Percentiles rank a stretch among this genome's conserved stretches.
These are phyloP conservation scores for Aspergillus japonicus DNA, from an alignment of 2,329 filamentous ascomycete species.

Conservation along the genomic window DNA sequence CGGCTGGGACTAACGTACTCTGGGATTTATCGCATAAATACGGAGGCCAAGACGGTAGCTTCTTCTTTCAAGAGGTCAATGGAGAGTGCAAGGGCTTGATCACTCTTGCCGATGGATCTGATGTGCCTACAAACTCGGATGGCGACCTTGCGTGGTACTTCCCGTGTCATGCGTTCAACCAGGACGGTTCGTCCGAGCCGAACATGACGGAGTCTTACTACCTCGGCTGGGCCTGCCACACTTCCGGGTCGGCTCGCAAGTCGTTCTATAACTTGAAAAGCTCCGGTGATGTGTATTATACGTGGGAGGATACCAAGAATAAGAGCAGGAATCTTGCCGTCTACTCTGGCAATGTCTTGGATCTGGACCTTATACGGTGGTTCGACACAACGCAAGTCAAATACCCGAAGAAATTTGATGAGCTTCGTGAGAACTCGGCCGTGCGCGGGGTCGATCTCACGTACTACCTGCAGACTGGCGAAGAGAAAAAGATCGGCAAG, in stretches of 20 bases:
- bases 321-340: constrained; percentile 84
- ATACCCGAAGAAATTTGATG: constrained; percentile 74
- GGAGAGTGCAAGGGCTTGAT: constrained; percentile 93
- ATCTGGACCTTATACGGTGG: constrained; percentile 84
- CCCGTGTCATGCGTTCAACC: constrained; percentile 85
- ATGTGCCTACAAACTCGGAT: constrained; percentile 72
- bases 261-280: constrained; percentile 72
- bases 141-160: constrained; percentile 94
- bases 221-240: constrained; percentile 85
- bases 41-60: constrained; percentile 89
- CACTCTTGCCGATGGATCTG: constrained; percentile 66
- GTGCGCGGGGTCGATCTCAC: constrained; percentile 87
- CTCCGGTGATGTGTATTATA: constrained; percentile 89
- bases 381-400: constrained; percentile 79
- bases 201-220: constrained; percentile 76
- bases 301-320: constrained; percentile 92
- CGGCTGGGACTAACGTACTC: constrained; percentile 72
- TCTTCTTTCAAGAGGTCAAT: constrained; percentile 98
- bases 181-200: constrained; percentile 79
- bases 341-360: constrained; percentile 90
- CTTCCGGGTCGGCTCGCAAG: constrained; percentile 64
- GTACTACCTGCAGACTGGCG: constrained; percentile 73
- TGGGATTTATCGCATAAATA: constrained; percentile 81
- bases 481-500: constrained; percentile 77
- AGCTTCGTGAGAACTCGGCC: constrained; percentile 68